Conservation (phyloP, 805 yeast species). For the Candida michaelii region DNA sequence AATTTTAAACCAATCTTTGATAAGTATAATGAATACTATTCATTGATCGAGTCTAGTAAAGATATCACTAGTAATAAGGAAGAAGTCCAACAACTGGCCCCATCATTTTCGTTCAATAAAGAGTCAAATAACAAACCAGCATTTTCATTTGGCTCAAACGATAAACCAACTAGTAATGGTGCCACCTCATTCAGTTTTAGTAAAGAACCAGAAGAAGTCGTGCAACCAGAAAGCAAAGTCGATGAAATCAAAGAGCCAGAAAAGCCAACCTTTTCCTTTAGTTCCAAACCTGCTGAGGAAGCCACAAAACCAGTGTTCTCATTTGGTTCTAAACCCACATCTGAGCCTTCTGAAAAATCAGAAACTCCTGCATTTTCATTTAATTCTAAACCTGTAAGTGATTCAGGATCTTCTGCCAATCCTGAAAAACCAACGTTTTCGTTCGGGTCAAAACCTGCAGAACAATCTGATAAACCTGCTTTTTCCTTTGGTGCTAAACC, state of each 20-base stretch:
- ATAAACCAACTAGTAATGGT: not conserved
- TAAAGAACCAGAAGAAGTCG: not conserved
- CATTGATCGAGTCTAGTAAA: constrained; percentile 12
- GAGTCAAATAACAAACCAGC: constrained; percentile 20
- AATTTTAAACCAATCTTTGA: constrained; percentile 54
- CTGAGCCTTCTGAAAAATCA: constrained; percentile 1
- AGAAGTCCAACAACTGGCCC: not conserved
- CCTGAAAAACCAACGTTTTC: constrained; percentile 15
- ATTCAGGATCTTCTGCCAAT: constrained; percentile 5
- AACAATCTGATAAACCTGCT: constrained; percentile 9
- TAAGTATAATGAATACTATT: constrained; percentile 59
- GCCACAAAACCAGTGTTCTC: constrained; percentile 16
- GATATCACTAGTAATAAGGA: not conserved
- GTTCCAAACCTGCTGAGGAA: constrained; percentile 1
- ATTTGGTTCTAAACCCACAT: constrained; percentile 10
- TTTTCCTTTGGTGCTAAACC: constrained; percentile 15
- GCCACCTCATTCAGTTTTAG: not conserved
- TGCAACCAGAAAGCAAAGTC: constrained; percentile 4
- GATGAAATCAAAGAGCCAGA: constrained; percentile 4
- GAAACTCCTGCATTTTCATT: constrained; percentile 17
- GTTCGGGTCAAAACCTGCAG: constrained; percentile 15
- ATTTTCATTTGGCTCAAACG: constrained; percentile 21
- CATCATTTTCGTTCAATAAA: constrained; percentile 15
- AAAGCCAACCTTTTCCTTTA: constrained; percentile 18
- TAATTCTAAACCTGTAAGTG: constrained; percentile 17